phyloP scores from a whole-genome alignment of 345 rosid species.

The Raphanus sativus region DNA sequence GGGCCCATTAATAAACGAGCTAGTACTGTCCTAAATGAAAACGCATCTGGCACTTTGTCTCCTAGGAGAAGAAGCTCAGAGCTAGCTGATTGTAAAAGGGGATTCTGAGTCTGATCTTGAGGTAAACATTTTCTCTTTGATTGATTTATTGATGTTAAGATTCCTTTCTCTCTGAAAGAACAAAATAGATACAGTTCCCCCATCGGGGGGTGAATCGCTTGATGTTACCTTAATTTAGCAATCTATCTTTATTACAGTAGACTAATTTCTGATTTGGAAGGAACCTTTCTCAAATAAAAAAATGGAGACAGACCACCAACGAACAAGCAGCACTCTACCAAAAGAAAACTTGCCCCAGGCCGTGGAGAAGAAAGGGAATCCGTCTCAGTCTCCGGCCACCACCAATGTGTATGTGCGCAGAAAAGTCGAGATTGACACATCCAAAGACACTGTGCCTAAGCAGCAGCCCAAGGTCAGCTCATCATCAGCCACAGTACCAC shows the following conservation, averaged over 20 bases:
- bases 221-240: not conserved
- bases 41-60: not conserved
- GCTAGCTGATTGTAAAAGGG: not conserved
- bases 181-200: not conserved
- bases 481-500: not conserved
- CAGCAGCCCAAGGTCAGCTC: not conserved
- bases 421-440: not conserved
- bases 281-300: not conserved
- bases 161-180: not conserved
- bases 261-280: not conserved
- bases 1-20: not conserved
- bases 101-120: not conserved
- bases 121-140: not conserved
- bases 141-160: not conserved
- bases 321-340: not conserved
- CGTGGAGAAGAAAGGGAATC: not conserved
- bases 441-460: not conserved
- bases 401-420: not conserved
- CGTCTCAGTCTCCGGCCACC: not conserved
- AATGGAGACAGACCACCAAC: not conserved
- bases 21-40: not conserved
- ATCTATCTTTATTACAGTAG: not conserved
- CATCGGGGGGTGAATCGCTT: not conserved
- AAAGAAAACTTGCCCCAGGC: not conserved
- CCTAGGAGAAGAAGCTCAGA: not conserved